Evolutionary conservation across 192 early-diverging fungal species (phyloP).

Genomic region (Piromyces sp.): DNA sequence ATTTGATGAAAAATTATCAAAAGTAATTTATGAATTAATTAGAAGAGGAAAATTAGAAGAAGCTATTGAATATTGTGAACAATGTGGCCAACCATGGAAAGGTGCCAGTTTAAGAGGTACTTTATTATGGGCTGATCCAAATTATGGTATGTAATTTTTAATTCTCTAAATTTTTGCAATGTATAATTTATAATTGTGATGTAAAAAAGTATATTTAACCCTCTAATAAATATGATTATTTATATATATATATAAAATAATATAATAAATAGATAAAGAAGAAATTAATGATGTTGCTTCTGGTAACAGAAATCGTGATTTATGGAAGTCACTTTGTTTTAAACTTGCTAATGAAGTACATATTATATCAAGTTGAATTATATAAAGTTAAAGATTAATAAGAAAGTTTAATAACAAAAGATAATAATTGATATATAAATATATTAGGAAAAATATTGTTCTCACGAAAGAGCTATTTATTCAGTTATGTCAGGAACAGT

Average conservation of each 20-base stretch:
- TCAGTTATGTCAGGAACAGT: conserved; percentile 55
- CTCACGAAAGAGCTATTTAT: conserved; percentile 64
- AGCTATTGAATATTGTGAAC: conserved; percentile 52
- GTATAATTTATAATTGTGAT: no score
- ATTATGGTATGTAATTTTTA: conserved; percentile 16
- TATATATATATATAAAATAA: no score
- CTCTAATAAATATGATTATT: no score
- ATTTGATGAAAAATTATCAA: conserved; percentile 29
- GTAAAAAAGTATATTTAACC: no score
- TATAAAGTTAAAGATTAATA: background rate
- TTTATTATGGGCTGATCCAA: conserved; percentile 28
- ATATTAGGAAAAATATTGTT: conserved; percentile 21
- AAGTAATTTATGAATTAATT: conserved; percentile 57
- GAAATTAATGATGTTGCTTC: conserved; percentile 9
- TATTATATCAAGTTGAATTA: background rate
- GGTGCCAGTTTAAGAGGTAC: conserved; percentile 60
- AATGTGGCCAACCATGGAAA: conserved; percentile 59
- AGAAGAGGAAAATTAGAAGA: conserved; percentile 46
- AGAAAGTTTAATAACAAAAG: background rate
- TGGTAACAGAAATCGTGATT: conserved; percentile 42
- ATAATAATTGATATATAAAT: background rate
- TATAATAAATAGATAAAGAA: conserved; percentile 1
- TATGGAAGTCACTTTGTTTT: conserved; percentile 50
- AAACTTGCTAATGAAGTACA: conserved; percentile 26
- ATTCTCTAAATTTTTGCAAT: no score